Evolutionary conservation across 73 alveolate species (phyloP).

Genomic region (Paramecium caudatum): DNA sequence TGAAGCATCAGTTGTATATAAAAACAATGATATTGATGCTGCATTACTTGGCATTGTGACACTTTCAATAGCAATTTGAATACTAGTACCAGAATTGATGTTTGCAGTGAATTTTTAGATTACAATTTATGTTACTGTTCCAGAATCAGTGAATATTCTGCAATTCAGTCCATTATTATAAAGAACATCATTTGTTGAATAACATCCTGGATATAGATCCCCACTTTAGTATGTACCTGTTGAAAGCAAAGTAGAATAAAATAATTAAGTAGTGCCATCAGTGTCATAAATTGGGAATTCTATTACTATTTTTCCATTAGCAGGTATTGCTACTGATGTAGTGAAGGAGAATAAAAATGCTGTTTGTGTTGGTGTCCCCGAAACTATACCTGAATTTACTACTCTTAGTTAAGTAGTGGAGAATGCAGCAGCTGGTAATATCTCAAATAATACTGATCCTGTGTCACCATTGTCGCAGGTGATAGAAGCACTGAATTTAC

Average conservation of each 20-base stretch:
- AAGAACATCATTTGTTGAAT: neutral
- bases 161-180: neutral
- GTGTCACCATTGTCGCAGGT: constrained; percentile 24
- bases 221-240: neutral
- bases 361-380: neutral
- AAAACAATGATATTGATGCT: constrained; percentile 34
- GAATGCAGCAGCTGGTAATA: constrained; percentile 18
- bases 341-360: constrained; percentile 31
- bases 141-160: neutral
- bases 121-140: constrained; percentile 3
- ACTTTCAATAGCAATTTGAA: constrained; percentile 34
- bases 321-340: constrained; percentile 16
- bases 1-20: constrained; percentile 33
- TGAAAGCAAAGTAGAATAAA: neutral
- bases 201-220: neutral
- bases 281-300: constrained; percentile 62
- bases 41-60: constrained; percentile 56
- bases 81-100: neutral
- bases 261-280: constrained; percentile 51
- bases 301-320: constrained; percentile 49
- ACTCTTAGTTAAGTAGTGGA: neutral
- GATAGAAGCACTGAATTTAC: neutral
- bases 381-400: constrained; percentile 51
- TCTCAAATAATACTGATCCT: constrained; percentile 33
- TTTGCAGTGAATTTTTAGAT: neutral